phyloP scores from a whole-genome alignment of 345 rosid genomes.

The Linum tenue region DNA sequence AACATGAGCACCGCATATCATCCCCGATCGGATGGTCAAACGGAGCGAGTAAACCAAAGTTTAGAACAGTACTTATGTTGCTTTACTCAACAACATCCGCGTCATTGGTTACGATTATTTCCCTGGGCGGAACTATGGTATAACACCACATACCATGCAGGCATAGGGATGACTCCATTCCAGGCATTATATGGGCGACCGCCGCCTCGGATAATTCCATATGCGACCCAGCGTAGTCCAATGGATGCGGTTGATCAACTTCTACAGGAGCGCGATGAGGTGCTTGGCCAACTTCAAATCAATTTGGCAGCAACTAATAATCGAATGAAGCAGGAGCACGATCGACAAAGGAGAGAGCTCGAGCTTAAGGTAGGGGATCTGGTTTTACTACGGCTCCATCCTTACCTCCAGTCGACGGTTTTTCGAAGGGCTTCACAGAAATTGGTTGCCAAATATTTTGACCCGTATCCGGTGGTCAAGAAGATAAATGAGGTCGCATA shows the following conservation, averaged over 20 bases:
- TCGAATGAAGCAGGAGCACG: constrained; percentile 2
- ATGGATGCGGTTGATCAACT: constrained; percentile 3
- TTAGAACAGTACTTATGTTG: constrained; percentile 6
- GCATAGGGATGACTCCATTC: background rate
- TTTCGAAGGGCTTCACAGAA: background rate
- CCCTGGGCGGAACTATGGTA: constrained; percentile 13
- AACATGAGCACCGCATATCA: no score
- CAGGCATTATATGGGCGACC: constrained; percentile 3
- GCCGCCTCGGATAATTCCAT: background rate
- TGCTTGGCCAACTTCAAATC: constrained; percentile 4
- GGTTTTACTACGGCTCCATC: constrained; percentile 8
- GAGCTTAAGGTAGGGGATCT: constrained; percentile 1
- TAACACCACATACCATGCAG: constrained; percentile 4
- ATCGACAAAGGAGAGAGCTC: background rate
- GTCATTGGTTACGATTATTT: background rate
- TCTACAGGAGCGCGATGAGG: background rate
- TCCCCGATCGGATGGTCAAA: background rate
- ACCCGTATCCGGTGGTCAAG: background rate
- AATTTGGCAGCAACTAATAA: background rate
- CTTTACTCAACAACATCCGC: background rate
- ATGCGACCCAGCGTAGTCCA: background rate
- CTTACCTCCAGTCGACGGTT: background rate
- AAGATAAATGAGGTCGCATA: no score
- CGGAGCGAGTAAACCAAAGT: no score
- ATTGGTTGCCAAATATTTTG: background rate